Evolutionary conservation across 345 rosid species (phyloP).

Genomic region (Crucihimalaya himalaica): DNA sequence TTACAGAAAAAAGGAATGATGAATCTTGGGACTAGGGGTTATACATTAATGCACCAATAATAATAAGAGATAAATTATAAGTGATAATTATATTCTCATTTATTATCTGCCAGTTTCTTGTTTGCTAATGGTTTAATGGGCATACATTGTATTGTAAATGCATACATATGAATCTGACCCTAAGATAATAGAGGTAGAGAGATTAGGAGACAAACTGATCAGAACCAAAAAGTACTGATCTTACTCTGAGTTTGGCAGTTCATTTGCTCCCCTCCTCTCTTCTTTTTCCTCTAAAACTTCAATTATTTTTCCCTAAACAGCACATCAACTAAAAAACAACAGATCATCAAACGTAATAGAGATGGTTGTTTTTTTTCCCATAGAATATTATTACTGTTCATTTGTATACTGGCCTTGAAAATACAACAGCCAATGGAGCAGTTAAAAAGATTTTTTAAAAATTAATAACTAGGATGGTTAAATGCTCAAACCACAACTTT

Average conservation of each 20-base stretch:
- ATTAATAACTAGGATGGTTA: no score
- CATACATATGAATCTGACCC: slow-evolving; percentile 36
- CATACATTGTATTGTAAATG: neutral
- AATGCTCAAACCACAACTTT: no score
- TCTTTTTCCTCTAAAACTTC: neutral
- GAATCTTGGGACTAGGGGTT: slow-evolving; percentile 42
- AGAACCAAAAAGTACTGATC: slow-evolving; percentile 24
- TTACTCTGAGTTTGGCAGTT: slow-evolving; percentile 37
- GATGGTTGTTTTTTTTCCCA: neutral
- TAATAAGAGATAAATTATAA: neutral
- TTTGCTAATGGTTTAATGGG: slow-evolving; percentile 32
- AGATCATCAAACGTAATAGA: neutral
- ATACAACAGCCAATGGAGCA: neutral
- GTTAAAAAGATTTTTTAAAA: no score
- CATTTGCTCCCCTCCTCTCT: slow-evolving; percentile 1
- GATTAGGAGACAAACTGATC: slow-evolving; percentile 40
- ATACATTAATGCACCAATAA: slow-evolving; percentile 29
- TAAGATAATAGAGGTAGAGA: slow-evolving; percentile 29
- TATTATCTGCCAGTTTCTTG: slow-evolving; percentile 42
- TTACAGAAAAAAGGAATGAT: slow-evolving; percentile 36
- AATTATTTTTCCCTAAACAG: neutral
- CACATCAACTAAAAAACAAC: neutral
- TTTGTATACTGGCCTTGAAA: neutral
- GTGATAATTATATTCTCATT: slow-evolving; percentile 23
- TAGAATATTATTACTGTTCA: neutral